phyloP scores from a whole-genome alignment of 2,329 filamentous ascomycete species.

The Trichothecium roseum region DNA sequence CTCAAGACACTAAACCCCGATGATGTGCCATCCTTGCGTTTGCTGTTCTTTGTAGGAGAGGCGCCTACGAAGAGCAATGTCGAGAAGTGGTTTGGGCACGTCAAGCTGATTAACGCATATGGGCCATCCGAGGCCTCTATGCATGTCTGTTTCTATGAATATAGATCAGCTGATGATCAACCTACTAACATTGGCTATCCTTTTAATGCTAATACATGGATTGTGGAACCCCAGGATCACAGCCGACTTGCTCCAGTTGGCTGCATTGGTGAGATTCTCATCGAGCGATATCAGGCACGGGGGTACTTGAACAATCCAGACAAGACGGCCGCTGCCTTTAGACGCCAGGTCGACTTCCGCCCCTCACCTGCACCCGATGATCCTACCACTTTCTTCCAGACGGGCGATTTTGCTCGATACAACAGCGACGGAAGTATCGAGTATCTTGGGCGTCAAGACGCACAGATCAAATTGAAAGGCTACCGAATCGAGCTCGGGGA shows the following conservation, averaged over 20 bases:
- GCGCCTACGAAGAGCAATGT: constrained; percentile 19
- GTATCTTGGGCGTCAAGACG: constrained; percentile 39
- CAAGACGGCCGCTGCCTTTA: background rate
- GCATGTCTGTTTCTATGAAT: background rate
- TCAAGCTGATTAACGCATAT: constrained; percentile 25
- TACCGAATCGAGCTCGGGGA: constrained; percentile 35
- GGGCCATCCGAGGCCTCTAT: constrained; percentile 29
- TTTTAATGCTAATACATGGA: constrained; percentile 5
- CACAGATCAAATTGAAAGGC: constrained; percentile 45
- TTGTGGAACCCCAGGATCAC: constrained; percentile 5
- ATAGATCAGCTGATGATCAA: background rate
- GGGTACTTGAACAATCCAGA: constrained; percentile 1
- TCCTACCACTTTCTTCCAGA: constrained; percentile 10
- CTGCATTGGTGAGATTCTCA: constrained; percentile 7
- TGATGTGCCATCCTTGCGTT: constrained; percentile 4
- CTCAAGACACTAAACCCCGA: constrained; percentile 3
- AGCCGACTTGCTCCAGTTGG: constrained; percentile 6
- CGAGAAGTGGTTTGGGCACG: constrained; percentile 10
- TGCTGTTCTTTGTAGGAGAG: constrained; percentile 9
- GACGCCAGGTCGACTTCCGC: constrained; percentile 1
- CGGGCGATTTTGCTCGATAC: constrained; percentile 14
- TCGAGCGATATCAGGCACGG: constrained; percentile 23
- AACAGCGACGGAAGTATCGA: constrained; percentile 23
- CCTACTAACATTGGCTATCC: constrained; percentile 3
- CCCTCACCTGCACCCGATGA: constrained; percentile 2